Evolutionary conservation across 169 alveolate species (phyloP), one percentile per base, ranked within the genome.

Genomic region (Plasmodium yoelii): DNA sequence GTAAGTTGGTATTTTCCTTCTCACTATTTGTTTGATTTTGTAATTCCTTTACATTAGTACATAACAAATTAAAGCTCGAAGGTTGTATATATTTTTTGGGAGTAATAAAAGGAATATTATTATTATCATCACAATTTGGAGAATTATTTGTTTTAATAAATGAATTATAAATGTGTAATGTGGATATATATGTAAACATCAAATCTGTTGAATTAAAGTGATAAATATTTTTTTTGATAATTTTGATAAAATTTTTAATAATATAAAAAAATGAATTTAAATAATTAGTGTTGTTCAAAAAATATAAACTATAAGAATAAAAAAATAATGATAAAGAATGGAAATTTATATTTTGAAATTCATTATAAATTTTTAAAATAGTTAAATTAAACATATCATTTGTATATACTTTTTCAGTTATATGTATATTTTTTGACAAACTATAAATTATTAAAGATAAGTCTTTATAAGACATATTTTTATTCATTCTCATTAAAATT

Each of bases 321-420:
- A 82, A 82, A 60, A 82, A 82, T 28, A 82, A 82, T n/a, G 90
- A 65, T 10, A 82, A 60, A 7, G 90, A 67, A 47, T 82, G 90
- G 15, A 53, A 67, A 82, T 82, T 82, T 47, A 82, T 42, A 42
- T 53, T 82, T 9, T 82, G 67, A 60, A 82, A 82, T 39, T 82
- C 56, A 5, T 82, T 82, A 22, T 82, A 46, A 39, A 82, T 19
- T 56, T 82, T 82, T 53, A 56, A 42, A 53, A 82, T 59, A 13
- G 84, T 67, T 28, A 82, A 47, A 18, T 82, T 70, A 60, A 82
- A 82, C 19, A 82, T 82, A 42, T 82, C 90, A 12, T 67, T 61
- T 19, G 77, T 82, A 59, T 67, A 82, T 10, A 82, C 42, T 28
- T 82, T 47, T 49, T 67, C 74, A 13, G 84, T 67, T 8, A 53